Evolutionary conservation across 2,329 filamentous ascomycete species (phyloP), one percentile per base, ranked within the genome.

Genomic region (Colletotrichum tropicicola): DNA sequence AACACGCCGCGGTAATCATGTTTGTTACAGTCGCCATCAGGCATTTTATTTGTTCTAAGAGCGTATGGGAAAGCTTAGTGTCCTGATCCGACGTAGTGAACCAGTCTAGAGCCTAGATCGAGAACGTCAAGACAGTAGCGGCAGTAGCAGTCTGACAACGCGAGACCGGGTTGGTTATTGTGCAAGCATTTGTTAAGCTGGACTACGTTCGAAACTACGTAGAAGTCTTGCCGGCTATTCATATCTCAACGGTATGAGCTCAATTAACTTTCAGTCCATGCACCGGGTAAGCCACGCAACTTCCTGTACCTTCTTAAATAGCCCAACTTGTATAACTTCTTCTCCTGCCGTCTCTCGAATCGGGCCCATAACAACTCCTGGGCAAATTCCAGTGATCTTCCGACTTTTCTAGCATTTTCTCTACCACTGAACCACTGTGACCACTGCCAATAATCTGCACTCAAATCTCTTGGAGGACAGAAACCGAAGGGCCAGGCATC

Each of bases 1-100:
- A 67, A 67, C 19, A 19, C 39, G 9, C 61, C 61, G 17, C 61
- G 61, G 5, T 65, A 32, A 53, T n/a, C 12, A 17, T 23, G 9
- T 28, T 45, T 53, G 19, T 15, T 53, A 27, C 17, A 12, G 12
- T n/a, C n/a, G n/a, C n/a, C 12, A 30, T 41, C 9, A 41, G 9
- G 2, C 32, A n/a, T 43, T 10, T 53, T 43, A 10, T 35, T 53
- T 47, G 30, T 25, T 48, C 23, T 7, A 41, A 43, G 35, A 54
- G 27, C 52, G 23, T 30, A 25, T 35, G 28, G 39, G 39, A 30
- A 32, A 21, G 39, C 19, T 32, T 44, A n/a, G n/a, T 35, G 30
- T 5, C 30, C 9, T 10, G 1, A 35, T 35, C 30, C 15, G 15
- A 35, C 15, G 30, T 35, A 13, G 3, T 10, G 15, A 35, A 35